phyloP scores from a whole-genome alignment of 805 yeast species.

The Myxozyma neglecta region DNA sequence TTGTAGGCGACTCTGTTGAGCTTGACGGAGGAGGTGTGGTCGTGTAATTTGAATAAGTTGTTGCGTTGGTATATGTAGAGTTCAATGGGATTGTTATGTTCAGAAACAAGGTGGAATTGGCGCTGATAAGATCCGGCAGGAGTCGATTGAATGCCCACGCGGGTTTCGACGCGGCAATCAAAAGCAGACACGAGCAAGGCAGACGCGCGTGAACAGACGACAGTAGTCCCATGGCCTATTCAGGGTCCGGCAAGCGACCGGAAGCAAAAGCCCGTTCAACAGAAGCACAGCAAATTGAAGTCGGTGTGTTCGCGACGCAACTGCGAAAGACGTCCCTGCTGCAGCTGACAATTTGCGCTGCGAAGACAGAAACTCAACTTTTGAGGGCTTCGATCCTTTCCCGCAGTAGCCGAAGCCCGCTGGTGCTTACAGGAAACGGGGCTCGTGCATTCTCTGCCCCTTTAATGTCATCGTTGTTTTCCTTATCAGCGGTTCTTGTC shows the following conservation, averaged over 20 bases:
- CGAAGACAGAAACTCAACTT: no score
- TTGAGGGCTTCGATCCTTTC: no score
- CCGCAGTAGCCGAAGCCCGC: no score
- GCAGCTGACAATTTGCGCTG: no score
- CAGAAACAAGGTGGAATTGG: background rate
- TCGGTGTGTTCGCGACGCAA: background rate
- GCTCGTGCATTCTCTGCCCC: no score
- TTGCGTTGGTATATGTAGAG: background rate
- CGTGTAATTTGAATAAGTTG: constrained; percentile 3
- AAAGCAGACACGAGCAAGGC: background rate
- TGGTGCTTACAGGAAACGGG: no score
- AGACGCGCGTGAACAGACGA: background rate
- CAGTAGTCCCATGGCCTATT: background rate
- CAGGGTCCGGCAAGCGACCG: background rate
- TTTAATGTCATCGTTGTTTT: no score
- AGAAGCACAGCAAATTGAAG: background rate
- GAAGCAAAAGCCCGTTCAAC: background rate
- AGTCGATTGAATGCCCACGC: constrained; percentile 2
- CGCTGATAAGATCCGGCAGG: constrained; percentile 3
- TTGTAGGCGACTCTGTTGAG: constrained; percentile 5
- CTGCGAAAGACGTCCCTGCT: background rate
- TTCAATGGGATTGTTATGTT: background rate
- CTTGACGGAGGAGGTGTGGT: background rate
- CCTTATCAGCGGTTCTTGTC: no score
- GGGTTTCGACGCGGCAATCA: background rate